Evolutionary conservation across 805 yeast genomes (phyloP).

Genomic region (Deakozyma indianensis): DNA sequence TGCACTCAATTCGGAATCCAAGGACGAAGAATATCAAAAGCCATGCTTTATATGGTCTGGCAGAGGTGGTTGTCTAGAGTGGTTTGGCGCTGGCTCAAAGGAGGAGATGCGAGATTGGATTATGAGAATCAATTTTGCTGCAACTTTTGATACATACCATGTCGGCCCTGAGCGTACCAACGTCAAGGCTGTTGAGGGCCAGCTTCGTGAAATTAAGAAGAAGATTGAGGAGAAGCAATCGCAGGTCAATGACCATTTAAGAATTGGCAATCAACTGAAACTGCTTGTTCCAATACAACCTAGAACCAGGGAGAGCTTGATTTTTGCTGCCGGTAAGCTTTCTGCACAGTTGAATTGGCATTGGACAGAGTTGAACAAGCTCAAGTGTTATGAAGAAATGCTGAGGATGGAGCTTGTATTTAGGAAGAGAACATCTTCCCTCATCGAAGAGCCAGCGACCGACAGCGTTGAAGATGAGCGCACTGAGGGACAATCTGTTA

Average conservation of each 20-base stretch:
- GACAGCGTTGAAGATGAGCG: neutral
- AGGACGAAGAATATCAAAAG: conserved; percentile 7
- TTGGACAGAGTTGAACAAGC: conserved; percentile 37
- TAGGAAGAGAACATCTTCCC: conserved; percentile 5
- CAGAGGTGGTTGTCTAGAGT: conserved; percentile 19
- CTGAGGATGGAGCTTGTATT: conserved; percentile 17
- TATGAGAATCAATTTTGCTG: conserved; percentile 35
- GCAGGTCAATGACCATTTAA: conserved; percentile 25
- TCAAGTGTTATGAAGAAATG: conserved; percentile 26
- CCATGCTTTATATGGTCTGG: conserved; percentile 19
- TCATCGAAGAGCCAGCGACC: neutral
- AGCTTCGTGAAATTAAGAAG: conserved; percentile 18
- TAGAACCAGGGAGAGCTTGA: conserved; percentile 36
- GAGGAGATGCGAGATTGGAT: conserved; percentile 48
- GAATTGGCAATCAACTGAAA: conserved; percentile 25
- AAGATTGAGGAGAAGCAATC: conserved; percentile 18
- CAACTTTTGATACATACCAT: conserved; percentile 31
- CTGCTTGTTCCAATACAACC: conserved; percentile 40
- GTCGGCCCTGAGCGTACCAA: conserved; percentile 10
- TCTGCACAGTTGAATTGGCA: conserved; percentile 43
- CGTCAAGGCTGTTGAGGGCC: conserved; percentile 1
- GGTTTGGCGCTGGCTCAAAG: conserved; percentile 27
- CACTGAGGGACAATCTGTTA: neutral
- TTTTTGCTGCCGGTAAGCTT: conserved; percentile 30
- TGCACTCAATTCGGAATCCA: conserved; percentile 19